Conservation (phyloP, 2,329 filamentous ascomycete genomes). For the Colletotrichum phormii region DNA sequence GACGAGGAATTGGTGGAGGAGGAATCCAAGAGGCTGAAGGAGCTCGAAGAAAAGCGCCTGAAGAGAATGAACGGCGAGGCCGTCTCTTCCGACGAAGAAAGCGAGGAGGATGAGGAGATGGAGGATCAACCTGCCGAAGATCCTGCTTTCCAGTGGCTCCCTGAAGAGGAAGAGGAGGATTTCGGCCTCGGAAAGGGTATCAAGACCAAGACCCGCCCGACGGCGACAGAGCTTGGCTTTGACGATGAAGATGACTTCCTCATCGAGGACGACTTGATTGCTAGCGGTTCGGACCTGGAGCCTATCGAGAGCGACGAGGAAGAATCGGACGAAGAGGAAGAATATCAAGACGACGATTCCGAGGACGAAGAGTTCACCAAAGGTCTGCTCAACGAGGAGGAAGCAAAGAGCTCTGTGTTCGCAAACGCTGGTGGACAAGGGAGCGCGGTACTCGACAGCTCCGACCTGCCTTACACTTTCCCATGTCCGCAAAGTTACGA, state of each 20-base stretch:
- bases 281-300: constrained; percentile 80
- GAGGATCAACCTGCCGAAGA: constrained; percentile 46
- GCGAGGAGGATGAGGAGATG: constrained; percentile 53
- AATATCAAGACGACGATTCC: constrained; percentile 50
- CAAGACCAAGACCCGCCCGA: constrained; percentile 61
- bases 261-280: constrained; percentile 89
- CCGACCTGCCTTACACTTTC: constrained; percentile 81
- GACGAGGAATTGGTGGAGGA: constrained; percentile 86
- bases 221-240: constrained; percentile 74
- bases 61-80: constrained; percentile 89
- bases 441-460: constrained; percentile 58
- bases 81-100: constrained; percentile 69
- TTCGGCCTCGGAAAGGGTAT: constrained; percentile 72
- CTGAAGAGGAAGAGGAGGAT: constrained; percentile 61
- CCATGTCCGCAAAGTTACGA: constrained; percentile 83
- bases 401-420: constrained; percentile 66
- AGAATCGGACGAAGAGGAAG: constrained; percentile 57
- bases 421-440: constrained; percentile 45
- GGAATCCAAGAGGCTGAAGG: constrained; percentile 79
- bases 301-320: constrained; percentile 65
- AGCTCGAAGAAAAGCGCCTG: constrained; percentile 84
- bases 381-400: constrained; percentile 71
- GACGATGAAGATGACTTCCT: constrained; percentile 96
- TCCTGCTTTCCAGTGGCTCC: constrained; percentile 45
- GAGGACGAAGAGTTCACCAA: constrained; percentile 80